phyloP scores from a whole-genome alignment of 176 grass and related monocot species.

The Musa schizocarpa region DNA sequence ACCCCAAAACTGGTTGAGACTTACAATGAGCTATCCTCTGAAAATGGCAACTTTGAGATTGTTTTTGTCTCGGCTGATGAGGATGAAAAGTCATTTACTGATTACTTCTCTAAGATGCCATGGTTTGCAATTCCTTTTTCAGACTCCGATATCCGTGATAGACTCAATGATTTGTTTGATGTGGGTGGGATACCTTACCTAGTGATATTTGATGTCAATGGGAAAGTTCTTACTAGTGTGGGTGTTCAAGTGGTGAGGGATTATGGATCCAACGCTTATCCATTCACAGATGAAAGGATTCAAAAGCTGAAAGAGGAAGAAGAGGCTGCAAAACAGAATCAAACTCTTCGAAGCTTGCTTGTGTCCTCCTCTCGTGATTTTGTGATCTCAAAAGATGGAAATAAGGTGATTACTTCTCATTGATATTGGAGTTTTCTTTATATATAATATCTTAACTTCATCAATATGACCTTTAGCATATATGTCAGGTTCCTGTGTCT shows the following conservation, averaged over 20 bases:
- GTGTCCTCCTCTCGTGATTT: constrained; percentile 16
- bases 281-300: constrained; percentile 20
- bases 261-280: constrained; percentile 19
- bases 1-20: constrained; percentile 47
- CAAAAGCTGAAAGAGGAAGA: constrained; percentile 11
- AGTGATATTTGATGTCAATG: constrained; percentile 10
- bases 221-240: constrained; percentile 10
- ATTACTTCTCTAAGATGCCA: constrained; percentile 23
- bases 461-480: not conserved
- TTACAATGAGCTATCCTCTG: constrained; percentile 44
- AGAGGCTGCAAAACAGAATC: constrained; percentile 20
- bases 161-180: constrained; percentile 12
- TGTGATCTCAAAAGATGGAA: constrained; percentile 21
- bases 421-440: not conserved
- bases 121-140: constrained; percentile 24
- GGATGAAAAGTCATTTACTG: constrained; percentile 13
- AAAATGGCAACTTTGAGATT: constrained; percentile 15
- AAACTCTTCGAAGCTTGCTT: constrained; percentile 19
- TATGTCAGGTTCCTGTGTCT: constrained; percentile 44
- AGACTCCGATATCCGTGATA: constrained; percentile 10
- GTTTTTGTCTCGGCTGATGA: constrained; percentile 21
- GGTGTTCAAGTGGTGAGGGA: constrained; percentile 11
- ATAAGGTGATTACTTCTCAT: constrained; percentile 13
- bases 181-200: constrained; percentile 15
- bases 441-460: not conserved